Base-by-base conservation (phyloP, 768 basidiomycete genomes). In the Tubosaeta sp. region DNA sequence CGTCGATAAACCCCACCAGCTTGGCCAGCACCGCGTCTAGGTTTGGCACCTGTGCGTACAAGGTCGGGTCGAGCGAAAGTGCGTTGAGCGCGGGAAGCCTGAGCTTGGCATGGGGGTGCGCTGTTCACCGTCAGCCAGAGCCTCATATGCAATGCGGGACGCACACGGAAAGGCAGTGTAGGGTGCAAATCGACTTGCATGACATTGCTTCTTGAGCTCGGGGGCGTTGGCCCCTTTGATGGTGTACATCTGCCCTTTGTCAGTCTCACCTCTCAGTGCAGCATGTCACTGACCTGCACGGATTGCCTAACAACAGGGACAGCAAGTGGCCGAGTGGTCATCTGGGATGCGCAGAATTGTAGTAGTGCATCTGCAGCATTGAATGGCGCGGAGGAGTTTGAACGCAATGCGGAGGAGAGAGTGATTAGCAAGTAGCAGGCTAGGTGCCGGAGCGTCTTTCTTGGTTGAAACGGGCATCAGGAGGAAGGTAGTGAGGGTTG, bases 121-220 rank as follows among this genome's bases (percentile, higher is more conserved):
- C 91, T 93, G 57, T 50, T 16, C 12, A 31, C 26, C 13, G 43
- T 43, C 6, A 46, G 19, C 43, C 1, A 17, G 10, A 13, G 29
- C 32, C 10, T 1, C 1, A 26, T 9, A 19, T 11, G 5, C 34
- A 6, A 17, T 14, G 31, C 4, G 16, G 43, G 5, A 76, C 88
- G 39, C 62, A 91, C 91, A 85, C 51, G 93, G 92, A 64, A 82
- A 92, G 0, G 86, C 88, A 54, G 84, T 79, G 67, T 79, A 90
- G 6, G 90, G 65, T 31, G 71, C 46, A 91, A 63, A 66, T 90
- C 84, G 1, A 91, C 76, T 62, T 91, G 87, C 0, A 83, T n/a
- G n/a, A n/a, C n/a, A n/a, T n/a, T n/a, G n/a, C n/a, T n/a, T 79
- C 54, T 77, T 75, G 39, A 95, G 69, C 62, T 92, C 91, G 3